Conservation (phyloP, 2,329 filamentous ascomycete genomes). For the Hymenoscyphus linearis region DNA sequence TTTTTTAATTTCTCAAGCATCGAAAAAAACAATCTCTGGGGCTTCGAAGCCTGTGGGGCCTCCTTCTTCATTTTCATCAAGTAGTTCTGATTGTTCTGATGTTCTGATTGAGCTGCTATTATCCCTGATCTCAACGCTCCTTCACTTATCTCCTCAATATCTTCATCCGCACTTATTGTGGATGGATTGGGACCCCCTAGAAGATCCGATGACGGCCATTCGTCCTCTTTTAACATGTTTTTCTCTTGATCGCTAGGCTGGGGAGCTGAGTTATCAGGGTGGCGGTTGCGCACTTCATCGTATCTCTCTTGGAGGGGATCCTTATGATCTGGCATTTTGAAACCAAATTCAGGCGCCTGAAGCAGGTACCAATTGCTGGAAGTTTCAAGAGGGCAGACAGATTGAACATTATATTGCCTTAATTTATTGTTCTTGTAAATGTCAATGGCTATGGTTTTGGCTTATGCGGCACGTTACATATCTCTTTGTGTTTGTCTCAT, state of each 20-base stretch:
- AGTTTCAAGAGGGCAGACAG: background rate
- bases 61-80: background rate
- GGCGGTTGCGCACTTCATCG: no score
- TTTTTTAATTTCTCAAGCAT: background rate
- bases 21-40: background rate
- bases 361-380: no score
- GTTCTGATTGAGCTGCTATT: background rate
- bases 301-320: background rate
- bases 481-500: no score
- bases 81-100: background rate
- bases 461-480: no score
- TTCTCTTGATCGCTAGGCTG: background rate
- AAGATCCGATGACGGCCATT: no score
- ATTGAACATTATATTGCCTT: background rate
- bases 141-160: background rate
- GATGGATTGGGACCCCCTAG: background rate
- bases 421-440: background rate
- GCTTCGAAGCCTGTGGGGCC: no score
- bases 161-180: background rate
- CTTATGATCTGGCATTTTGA: background rate
- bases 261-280: background rate
- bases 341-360: no score
- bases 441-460: no score
- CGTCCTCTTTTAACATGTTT: background rate
- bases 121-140: background rate